Evolutionary conservation across 2,329 filamentous ascomycete genomes (phyloP).

Genomic region (Colletotrichum agaves): DNA sequence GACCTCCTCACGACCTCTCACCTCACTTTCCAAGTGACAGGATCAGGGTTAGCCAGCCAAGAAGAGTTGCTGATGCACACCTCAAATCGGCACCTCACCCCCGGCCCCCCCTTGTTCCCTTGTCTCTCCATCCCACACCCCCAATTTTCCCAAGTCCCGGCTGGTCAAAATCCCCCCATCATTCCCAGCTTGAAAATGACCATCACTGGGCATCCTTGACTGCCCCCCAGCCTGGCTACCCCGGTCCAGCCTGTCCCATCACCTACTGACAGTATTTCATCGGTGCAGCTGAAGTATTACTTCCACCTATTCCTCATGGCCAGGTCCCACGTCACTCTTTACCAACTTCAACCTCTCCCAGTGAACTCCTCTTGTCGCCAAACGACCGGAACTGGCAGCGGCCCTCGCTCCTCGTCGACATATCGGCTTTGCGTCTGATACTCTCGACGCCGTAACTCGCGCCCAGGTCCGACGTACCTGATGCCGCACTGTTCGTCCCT

Average conservation of each 20-base stretch:
- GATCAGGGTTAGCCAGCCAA: constrained; percentile 33
- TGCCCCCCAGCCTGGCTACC: constrained; percentile 32
- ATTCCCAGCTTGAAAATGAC: constrained; percentile 30
- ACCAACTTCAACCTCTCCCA: constrained; percentile 15
- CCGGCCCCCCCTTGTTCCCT: constrained; percentile 6
- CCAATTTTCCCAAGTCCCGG: constrained; percentile 15
- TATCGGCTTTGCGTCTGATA: constrained; percentile 13
- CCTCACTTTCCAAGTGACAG: constrained; percentile 13
- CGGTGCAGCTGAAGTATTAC: constrained; percentile 37
- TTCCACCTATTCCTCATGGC: constrained; percentile 31
- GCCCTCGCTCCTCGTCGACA: constrained; percentile 2
- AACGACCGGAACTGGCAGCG: constrained; percentile 5
- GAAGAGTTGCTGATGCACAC: constrained; percentile 35
- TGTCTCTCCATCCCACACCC: constrained; percentile 22
- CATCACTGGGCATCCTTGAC: constrained; percentile 31
- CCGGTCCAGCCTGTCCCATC: constrained; percentile 30
- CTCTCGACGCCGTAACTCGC: neutral
- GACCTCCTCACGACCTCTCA: constrained; percentile 22
- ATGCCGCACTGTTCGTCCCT: constrained; percentile 37
- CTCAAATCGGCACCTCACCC: constrained; percentile 23
- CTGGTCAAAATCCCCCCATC: constrained; percentile 29
- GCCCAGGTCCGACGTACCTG: constrained; percentile 18
- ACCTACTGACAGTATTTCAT: constrained; percentile 3
- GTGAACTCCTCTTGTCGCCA: constrained; percentile 1
- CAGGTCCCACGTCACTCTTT: constrained; percentile 5